phyloP scores from a whole-genome alignment of 169 alveolate genomes.

The Plasmodium coatneyi region DNA sequence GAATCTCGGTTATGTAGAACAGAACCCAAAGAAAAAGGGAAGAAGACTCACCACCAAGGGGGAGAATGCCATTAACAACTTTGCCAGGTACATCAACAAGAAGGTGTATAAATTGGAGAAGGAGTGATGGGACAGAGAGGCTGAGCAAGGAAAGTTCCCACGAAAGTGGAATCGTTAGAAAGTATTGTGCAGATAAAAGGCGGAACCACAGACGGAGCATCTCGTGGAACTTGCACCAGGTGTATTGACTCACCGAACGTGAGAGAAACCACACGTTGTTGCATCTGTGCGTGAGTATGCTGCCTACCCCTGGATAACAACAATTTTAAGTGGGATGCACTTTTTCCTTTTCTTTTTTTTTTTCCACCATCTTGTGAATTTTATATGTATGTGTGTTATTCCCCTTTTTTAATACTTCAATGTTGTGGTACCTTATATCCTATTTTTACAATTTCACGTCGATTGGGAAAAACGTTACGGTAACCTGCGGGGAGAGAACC shows the following conservation, averaged over 20 bases:
- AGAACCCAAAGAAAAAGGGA: slow-evolving; percentile 90
- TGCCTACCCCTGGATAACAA: neutral
- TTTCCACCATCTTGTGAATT: neutral
- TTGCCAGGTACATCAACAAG: slow-evolving; percentile 88
- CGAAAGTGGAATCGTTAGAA: neutral
- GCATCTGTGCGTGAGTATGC: neutral
- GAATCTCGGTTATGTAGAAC: slow-evolving; percentile 93
- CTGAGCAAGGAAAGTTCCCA: neutral
- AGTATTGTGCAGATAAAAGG: neutral
- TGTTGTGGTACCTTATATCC: neutral
- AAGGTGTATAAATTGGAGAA: slow-evolving; percentile 66
- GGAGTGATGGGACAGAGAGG: neutral
- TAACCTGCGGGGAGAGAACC: neutral
- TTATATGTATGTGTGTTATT: neutral
- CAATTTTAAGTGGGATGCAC: neutral
- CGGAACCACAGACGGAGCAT: neutral
- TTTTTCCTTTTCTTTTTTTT: neutral
- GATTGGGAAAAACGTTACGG: neutral
- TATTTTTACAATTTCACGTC: neutral
- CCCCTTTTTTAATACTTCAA: neutral
- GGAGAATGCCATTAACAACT: slow-evolving; percentile 86
- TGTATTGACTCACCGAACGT: neutral
- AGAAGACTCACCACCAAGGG: slow-evolving; percentile 89
- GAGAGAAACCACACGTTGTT: neutral
- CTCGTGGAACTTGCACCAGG: neutral